These are phyloP conservation scores for Piper betle DNA, from an alignment of 164 flowering plant species.

Conservation along the genomic window DNA sequence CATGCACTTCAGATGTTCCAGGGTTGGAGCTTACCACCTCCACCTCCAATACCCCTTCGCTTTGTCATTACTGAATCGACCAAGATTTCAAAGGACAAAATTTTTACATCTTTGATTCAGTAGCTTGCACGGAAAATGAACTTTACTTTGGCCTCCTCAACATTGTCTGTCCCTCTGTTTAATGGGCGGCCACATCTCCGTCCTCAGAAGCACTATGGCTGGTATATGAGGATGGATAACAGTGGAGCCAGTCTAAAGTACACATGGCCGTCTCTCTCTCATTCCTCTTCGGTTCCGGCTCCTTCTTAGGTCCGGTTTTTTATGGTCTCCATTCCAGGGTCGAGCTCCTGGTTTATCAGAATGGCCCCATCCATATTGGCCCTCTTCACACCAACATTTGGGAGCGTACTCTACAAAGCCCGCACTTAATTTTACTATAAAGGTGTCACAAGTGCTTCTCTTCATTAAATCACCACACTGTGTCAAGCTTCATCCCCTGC, in stretches of 20 bases:
- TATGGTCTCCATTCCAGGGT: slow-evolving; percentile 88
- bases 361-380: slow-evolving; percentile 61
- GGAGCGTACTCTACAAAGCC: slow-evolving; percentile 19
- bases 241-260: slow-evolving; percentile 14
- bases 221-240: slow-evolving; percentile 23
- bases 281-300: slow-evolving; percentile 66
- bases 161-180: background rate
- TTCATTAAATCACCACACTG: background rate
- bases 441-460: background rate
- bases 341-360: slow-evolving; percentile 52
- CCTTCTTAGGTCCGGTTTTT: slow-evolving; percentile 59
- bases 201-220: slow-evolving; percentile 5
- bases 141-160: background rate
- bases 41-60: too few relatives aligned
- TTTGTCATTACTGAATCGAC: background rate
- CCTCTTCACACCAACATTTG: slow-evolving; percentile 78
- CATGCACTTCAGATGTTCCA: too few relatives aligned
- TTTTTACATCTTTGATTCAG: too few relatives aligned
- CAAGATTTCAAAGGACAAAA: background rate
- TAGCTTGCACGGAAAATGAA: background rate
- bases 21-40: too few relatives aligned
- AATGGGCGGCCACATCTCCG: slow-evolving; percentile 2
- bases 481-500: slow-evolving; percentile 62
- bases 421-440: background rate
- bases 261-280: slow-evolving; percentile 41